Evolutionary conservation across 1,284 basidiomycete genomes (phyloP).

Genomic region (Peniophora sp.): DNA sequence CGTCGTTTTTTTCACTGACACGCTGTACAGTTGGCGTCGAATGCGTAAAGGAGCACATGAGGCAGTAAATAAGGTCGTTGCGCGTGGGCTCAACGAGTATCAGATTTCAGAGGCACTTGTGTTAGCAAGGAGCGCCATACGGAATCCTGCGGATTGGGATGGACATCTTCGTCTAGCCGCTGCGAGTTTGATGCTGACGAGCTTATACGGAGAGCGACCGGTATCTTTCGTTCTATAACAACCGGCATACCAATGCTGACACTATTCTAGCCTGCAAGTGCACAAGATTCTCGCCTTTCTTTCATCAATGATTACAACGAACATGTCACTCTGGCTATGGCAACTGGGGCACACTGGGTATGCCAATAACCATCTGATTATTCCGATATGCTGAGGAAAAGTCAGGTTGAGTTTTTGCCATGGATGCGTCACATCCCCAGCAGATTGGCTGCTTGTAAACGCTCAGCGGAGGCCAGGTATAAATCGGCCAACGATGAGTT

Average conservation of each 20-base stretch:
- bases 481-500: too few relatives aligned
- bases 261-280: slow-evolving; percentile 6
- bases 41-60: slow-evolving; percentile 12
- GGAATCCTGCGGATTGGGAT: too few relatives aligned
- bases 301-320: slow-evolving; percentile 4
- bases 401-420: neutral
- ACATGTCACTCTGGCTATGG: neutral
- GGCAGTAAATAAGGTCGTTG: slow-evolving; percentile 9
- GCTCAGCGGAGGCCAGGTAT: too few relatives aligned
- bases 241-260: too few relatives aligned
- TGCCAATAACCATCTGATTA: too few relatives aligned
- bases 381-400: too few relatives aligned
- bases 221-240: too few relatives aligned
- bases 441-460: too few relatives aligned
- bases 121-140: neutral
- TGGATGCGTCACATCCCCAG: neutral
- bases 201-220: too few relatives aligned
- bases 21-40: slow-evolving; percentile 8
- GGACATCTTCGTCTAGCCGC: slow-evolving; percentile 6
- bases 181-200: slow-evolving; percentile 3
- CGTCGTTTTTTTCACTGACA: neutral
- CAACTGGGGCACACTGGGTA: too few relatives aligned
- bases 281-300: slow-evolving; percentile 8
- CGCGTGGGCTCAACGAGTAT: slow-evolving; percentile 8
- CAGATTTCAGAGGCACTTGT: slow-evolving; percentile 10